Percentiles rank a stretch among this genome's conserved stretches.
These are phyloP conservation scores for Aspergillus persii DNA, from an alignment of 2,329 filamentous ascomycete genomes.

Conservation along the genomic window DNA sequence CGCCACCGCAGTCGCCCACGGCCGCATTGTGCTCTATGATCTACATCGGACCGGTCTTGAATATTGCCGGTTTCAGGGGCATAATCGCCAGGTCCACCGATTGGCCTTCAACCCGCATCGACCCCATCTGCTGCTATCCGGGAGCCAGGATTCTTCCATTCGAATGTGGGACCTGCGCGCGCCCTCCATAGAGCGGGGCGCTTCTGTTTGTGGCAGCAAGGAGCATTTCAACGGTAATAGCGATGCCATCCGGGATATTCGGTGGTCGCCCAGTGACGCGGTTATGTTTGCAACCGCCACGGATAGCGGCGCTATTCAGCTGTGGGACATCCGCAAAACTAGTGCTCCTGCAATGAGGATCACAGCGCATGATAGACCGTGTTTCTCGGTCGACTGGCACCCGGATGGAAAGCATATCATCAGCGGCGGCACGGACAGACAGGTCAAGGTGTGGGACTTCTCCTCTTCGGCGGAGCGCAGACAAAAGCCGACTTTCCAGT, in stretches of 20 bases:
- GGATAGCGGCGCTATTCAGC: conserved; percentile 62
- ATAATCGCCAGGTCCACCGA: conserved; percentile 64
- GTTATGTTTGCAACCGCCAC: conserved; percentile 64
- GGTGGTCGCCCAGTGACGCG: conserved; percentile 64
- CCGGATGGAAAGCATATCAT: conserved; percentile 64
- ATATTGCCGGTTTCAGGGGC: conserved; percentile 62
- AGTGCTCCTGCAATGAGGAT: conserved; percentile 59
- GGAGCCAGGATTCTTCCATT: conserved; percentile 63
- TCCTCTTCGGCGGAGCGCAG: conserved; percentile 54
- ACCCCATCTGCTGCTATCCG: conserved; percentile 60
- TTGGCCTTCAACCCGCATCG: conserved; percentile 64
- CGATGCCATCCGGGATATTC: conserved; percentile 61
- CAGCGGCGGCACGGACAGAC: conserved; percentile 61
- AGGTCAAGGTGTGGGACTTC: conserved; percentile 65
- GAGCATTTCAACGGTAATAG: conserved; percentile 56
- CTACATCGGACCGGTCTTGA: conserved; percentile 60
- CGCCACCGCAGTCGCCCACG: conserved; percentile 63
- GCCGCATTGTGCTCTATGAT: conserved; percentile 65
- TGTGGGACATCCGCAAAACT: conserved; percentile 61
- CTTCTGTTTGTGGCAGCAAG: conserved; percentile 54
- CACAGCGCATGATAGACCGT: conserved; percentile 59
- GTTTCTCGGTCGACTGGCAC: conserved; percentile 65
- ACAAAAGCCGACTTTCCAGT: conserved; percentile 58
- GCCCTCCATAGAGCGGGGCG: conserved; percentile 47
- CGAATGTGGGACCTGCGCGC: conserved; percentile 64